phyloP scores from a whole-genome alignment of 2,329 filamentous ascomycete genomes.

The Trichoderma lentiforme region DNA sequence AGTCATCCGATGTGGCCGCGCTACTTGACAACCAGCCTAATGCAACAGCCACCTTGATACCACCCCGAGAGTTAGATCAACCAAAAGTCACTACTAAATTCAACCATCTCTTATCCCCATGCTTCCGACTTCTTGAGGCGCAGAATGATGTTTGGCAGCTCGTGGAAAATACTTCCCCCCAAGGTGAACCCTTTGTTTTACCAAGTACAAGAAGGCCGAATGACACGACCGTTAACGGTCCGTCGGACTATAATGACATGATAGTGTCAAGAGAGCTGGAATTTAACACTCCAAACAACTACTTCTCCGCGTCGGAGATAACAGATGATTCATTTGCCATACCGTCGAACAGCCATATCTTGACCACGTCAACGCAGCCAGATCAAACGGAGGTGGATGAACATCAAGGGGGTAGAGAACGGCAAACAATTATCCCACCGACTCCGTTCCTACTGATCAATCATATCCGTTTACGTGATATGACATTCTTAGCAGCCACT shows the following conservation, averaged over 20 bases:
- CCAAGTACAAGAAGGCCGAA: neutral
- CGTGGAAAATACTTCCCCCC: neutral
- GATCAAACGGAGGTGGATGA: neutral
- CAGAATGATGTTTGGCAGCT: neutral
- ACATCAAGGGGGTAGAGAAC: neutral
- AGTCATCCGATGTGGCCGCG: neutral
- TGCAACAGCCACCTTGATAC: neutral
- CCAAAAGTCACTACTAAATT: neutral
- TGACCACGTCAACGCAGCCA: neutral
- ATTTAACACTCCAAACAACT: neutral
- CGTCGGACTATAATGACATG: neutral
- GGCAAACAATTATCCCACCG: neutral
- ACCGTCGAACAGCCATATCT: neutral
- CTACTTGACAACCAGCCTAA: neutral
- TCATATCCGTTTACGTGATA: neutral
- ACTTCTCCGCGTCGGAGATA: neutral
- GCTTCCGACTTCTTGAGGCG: neutral
- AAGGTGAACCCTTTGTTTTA: neutral
- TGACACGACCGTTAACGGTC: neutral
- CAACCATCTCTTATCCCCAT: neutral
- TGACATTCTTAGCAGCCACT: neutral
- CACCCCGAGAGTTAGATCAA: neutral
- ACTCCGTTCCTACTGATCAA: neutral
- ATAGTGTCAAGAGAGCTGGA: neutral
- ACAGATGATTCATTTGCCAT: neutral